Base-by-base conservation (phyloP, 2,329 filamentous ascomycete genomes). In the Escovopsis sp. region DNA sequence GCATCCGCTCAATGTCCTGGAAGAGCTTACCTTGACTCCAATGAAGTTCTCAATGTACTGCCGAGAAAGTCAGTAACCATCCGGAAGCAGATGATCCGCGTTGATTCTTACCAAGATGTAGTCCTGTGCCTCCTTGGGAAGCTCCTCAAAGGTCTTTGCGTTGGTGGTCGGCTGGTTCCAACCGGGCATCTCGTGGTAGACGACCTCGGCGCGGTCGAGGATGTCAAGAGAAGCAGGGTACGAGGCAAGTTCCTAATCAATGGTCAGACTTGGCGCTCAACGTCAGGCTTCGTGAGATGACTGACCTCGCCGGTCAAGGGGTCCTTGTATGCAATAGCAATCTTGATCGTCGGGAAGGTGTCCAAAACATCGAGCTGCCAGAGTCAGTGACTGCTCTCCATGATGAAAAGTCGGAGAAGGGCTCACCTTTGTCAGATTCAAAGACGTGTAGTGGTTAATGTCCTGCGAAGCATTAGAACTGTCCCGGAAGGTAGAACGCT, bases 341-440 rank as follows among this genome's bases (percentile, higher is more conserved):
- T 69, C 59, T 87, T 83, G 62, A 93, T 73, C 54, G 77, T 79
- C 9, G 74, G 68, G 57, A 94, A 86, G 30, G 74, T 74, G 57
- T 87, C 82, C 12, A 87, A 69, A 33, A 86, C 70, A 41, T 52
- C 50, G 38, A 56, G 53, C 48, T 44, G 51, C 83, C 78, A 23
- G 83, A 69, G 60, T 76, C 32, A 37, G 47, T 38, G 35, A n/a
- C 12, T 33, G 26, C 15, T 44, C 15, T 23, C 26, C 12, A 12
- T 11, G 8, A 12, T 30, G 28, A 26, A 40, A 26, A 40, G 30
- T 33, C 39, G 32, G 18, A 18, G n/a, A 32, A n/a, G 12, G 23
- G 33, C 26, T 30, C 45, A 47, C 53, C 52, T 75, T 77, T 12
- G 72, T 77, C 35, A 78, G 55, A 53, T 78, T 77, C 2, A 78